Evolutionary conservation across 2,329 filamentous ascomycete species (phyloP).

Genomic region (Clonostachys solani): DNA sequence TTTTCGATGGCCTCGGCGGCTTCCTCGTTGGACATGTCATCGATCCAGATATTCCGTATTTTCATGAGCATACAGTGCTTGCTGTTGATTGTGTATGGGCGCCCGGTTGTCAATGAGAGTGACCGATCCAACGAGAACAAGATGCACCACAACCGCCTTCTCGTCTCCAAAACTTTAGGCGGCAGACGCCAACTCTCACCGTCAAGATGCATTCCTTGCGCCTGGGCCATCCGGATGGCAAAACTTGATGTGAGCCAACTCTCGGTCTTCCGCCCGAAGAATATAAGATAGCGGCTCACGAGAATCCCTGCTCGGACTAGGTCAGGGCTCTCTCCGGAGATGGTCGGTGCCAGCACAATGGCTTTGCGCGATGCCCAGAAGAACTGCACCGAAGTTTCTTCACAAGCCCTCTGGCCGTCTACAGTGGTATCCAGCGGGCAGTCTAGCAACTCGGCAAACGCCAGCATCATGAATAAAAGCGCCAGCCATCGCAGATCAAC

Average conservation of each 20-base stretch:
- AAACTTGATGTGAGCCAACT: constrained; percentile 35
- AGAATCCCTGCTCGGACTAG: constrained; percentile 31
- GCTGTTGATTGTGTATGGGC: constrained; percentile 30
- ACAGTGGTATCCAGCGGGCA: constrained; percentile 19
- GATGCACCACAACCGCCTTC: constrained; percentile 30
- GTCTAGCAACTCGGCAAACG: constrained; percentile 29
- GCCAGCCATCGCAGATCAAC: constrained; percentile 35
- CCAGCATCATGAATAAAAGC: constrained; percentile 31
- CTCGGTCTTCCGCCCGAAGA: constrained; percentile 28
- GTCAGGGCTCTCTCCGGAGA: constrained; percentile 32
- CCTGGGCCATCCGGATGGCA: constrained; percentile 35
- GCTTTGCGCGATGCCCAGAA: constrained; percentile 32
- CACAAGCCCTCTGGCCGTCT: constrained; percentile 25
- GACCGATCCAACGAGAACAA: constrained; percentile 31
- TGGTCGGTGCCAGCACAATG: constrained; percentile 33
- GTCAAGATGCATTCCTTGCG: constrained; percentile 36
- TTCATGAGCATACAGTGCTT: constrained; percentile 29
- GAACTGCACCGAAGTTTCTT: constrained; percentile 31
- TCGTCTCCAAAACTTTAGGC: constrained; percentile 25
- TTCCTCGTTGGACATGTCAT: constrained; percentile 23
- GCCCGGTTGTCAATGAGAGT: constrained; percentile 31
- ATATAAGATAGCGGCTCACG: constrained; percentile 31
- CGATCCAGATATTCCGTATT: constrained; percentile 30
- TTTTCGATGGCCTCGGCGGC: constrained; percentile 10
- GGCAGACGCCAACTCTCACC: constrained; percentile 30